Conservation (phyloP, 805 yeast genomes). For the Metschnikowia koreensis region DNA sequence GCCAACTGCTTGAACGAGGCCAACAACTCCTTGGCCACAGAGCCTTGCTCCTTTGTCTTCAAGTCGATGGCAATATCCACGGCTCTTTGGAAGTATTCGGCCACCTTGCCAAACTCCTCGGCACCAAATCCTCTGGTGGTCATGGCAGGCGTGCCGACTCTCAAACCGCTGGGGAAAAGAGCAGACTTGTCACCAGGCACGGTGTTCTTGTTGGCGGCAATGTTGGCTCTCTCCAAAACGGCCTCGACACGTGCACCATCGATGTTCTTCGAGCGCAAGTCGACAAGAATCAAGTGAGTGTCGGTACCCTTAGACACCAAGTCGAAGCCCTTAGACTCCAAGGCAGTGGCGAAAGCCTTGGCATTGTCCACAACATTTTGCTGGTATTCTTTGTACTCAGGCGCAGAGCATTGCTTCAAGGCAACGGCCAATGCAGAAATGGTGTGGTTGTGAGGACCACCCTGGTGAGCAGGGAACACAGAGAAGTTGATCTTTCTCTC, state of each 20-base stretch:
- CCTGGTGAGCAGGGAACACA: conserved; percentile 99
- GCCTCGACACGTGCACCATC: conserved; percentile 97
- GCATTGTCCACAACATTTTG: conserved; percentile 80
- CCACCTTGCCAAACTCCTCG: conserved; percentile 77
- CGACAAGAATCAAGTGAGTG: conserved; percentile 85
- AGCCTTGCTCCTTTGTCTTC: conserved; percentile 59
- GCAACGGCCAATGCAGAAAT: conserved; percentile 96
- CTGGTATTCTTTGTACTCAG: conserved; percentile 87
- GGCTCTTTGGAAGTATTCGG: conserved; percentile 75
- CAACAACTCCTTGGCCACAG: conserved; percentile 56
- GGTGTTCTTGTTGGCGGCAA: conserved; percentile 94
- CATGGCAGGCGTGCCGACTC: conserved; percentile 99
- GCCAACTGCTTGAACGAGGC: conserved; percentile 72
- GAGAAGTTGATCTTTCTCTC: conserved; percentile 93
- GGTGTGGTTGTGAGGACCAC: conserved; percentile 99
- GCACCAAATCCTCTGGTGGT: conserved; percentile 88
- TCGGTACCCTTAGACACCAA: conserved; percentile 94
- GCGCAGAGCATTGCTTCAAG: conserved; percentile 83
- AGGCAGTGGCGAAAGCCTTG: conserved; percentile 66
- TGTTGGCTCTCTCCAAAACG: conserved; percentile 82
- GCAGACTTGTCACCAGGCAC: conserved; percentile 97
- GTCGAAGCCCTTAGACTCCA: conserved; percentile 62
- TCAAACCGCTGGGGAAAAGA: conserved; percentile 90
- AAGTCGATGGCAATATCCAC: conserved; percentile 64
- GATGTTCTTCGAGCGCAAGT: conserved; percentile 71